Conservation (phyloP, 1,284 basidiomycete genomes). For the Ceratobasidium sp. region DNA sequence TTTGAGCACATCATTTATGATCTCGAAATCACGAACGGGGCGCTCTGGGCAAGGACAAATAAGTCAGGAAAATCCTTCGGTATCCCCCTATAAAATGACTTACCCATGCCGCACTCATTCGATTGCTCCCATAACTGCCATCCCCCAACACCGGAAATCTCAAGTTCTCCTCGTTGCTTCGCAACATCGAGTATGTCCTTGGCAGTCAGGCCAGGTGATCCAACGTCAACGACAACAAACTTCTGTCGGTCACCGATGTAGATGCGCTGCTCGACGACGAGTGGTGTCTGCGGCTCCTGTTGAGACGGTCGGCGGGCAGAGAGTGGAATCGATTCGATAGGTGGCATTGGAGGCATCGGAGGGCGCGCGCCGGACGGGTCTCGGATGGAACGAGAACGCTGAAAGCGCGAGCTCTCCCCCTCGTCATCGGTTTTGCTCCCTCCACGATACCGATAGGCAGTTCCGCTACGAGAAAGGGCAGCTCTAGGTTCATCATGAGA, state of each 20-base stretch:
- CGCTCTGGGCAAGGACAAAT: slow-evolving; percentile 64
- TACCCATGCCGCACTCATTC: slow-evolving; percentile 86
- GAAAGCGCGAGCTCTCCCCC: slow-evolving; percentile 21
- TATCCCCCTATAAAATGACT: slow-evolving; percentile 46
- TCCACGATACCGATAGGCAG: slow-evolving; percentile 1
- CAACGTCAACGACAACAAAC: slow-evolving; percentile 72
- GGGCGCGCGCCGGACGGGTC: slow-evolving; percentile 13
- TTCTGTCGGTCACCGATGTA: slow-evolving; percentile 77
- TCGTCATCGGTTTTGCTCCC: slow-evolving; percentile 38
- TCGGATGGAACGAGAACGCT: slow-evolving; percentile 29
- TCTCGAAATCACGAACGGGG: slow-evolving; percentile 82
- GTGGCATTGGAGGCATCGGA: slow-evolving; percentile 34
- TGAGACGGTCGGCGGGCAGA: slow-evolving; percentile 16
- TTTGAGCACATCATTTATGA: slow-evolving; percentile 71
- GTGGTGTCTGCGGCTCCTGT: slow-evolving; percentile 5
- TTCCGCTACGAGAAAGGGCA: slow-evolving; percentile 16
- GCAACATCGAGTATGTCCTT: slow-evolving; percentile 67
- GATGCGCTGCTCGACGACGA: slow-evolving; percentile 61
- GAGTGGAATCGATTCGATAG: slow-evolving; percentile 22
- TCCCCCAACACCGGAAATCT: slow-evolving; percentile 51
- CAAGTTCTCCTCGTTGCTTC: slow-evolving; percentile 62
- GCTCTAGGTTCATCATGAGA: slow-evolving; percentile 17
- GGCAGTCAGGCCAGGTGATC: slow-evolving; percentile 62
- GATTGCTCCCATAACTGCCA: slow-evolving; percentile 84
- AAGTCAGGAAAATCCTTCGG: slow-evolving; percentile 12